Conservation (phyloP, 805 yeast genomes). For the Ogataea allantospora region DNA sequence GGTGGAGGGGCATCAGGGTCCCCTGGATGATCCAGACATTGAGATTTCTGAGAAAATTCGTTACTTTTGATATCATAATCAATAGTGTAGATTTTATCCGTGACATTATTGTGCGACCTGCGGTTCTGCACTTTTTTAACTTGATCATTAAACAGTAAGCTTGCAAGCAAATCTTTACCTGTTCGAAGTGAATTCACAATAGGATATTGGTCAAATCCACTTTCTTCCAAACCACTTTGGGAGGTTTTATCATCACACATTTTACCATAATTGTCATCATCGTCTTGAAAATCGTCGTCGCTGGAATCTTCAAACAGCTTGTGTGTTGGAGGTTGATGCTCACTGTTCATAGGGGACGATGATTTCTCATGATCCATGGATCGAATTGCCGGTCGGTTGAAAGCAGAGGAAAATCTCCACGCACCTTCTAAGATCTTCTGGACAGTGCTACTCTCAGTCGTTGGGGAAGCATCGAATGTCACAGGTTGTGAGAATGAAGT, state of each 20-base stretch:
- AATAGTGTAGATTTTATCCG: too few species aligned
- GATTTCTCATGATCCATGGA: too few species aligned
- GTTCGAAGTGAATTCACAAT: not conserved
- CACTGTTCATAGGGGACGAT: not conserved
- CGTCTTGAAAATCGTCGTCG: slow-evolving; percentile 24
- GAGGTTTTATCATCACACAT: not conserved
- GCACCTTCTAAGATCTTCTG: not conserved
- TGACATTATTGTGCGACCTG: not conserved
- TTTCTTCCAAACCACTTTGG: not conserved
- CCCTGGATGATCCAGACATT: too few species aligned
- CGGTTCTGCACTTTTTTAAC: not conserved
- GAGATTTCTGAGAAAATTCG: not conserved
- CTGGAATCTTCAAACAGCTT: slow-evolving; percentile 31
- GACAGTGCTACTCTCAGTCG: not conserved
- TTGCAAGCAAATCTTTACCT: not conserved
- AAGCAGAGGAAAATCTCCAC: slow-evolving; percentile 11
- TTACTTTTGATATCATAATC: too few species aligned
- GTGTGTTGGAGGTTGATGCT: slow-evolving; percentile 7
- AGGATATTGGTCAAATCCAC: not conserved
- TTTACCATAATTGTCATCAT: not conserved
- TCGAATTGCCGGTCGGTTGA: slow-evolving; percentile 21
- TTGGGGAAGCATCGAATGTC: not conserved
- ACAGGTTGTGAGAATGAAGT: too few species aligned
- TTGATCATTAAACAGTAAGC: not conserved
- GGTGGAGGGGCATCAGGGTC: slow-evolving; percentile 1